Conservation (phyloP, 176 grass and related monocot genomes). For the Carex myosuroides region DNA sequence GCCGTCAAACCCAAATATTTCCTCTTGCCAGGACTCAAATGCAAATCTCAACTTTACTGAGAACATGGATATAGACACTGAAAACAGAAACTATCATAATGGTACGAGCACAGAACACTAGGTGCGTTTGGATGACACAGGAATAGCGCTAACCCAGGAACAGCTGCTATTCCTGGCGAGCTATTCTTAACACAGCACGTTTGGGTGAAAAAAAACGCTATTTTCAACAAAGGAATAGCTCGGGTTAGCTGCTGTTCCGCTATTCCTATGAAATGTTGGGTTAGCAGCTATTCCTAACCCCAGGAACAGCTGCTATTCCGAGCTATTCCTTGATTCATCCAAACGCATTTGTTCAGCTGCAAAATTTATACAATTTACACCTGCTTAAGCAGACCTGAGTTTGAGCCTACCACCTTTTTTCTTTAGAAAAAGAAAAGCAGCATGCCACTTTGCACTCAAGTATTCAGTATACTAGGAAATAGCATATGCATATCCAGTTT, state of each 20-base stretch:
- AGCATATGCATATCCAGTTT: not conserved
- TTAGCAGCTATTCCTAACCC: no score
- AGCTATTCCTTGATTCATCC: no score
- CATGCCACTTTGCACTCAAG: not conserved
- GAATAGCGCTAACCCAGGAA: no score
- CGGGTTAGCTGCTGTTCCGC: no score
- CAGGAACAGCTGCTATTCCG: no score
- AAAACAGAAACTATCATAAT: conserved; percentile 34
- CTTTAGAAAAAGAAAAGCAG: not conserved
- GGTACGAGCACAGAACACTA: conserved; percentile 12
- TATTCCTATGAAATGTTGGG: no score
- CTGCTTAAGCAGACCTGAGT: not conserved
- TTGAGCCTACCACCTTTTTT: not conserved
- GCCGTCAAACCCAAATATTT: conserved; percentile 36
- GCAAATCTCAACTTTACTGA: conserved; percentile 13
- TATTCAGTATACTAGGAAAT: not conserved
- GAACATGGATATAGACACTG: conserved; percentile 48
- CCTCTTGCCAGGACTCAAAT: conserved; percentile 42
- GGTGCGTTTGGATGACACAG: no score
- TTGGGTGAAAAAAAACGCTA: no score
- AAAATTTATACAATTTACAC: not conserved
- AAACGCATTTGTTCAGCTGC: not conserved
- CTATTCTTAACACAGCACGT: no score
- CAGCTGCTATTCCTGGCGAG: no score
- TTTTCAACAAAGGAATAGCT: no score